Percentiles rank a stretch among this genome's conserved stretches.
These are phyloP conservation scores for Candida sp. DNA, from an alignment of 1,139 yeast species.

Conservation along the genomic window DNA sequence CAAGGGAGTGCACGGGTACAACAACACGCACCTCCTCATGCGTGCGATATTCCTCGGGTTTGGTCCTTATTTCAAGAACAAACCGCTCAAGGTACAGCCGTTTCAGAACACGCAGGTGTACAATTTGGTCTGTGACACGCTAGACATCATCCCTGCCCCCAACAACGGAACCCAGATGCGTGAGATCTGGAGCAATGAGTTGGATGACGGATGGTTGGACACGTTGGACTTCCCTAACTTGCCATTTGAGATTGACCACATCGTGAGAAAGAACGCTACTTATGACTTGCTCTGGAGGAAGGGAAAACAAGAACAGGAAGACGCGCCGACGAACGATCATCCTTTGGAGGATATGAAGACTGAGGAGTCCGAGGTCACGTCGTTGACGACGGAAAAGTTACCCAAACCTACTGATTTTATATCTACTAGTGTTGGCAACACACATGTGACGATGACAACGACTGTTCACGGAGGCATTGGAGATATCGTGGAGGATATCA, in stretches of 20 bases:
- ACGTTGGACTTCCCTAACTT: constrained; percentile 59
- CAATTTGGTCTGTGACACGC: constrained; percentile 71
- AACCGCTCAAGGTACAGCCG: constrained; percentile 52
- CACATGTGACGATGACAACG: constrained; percentile 1
- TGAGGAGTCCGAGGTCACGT: constrained; percentile 27
- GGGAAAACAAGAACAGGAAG: neutral
- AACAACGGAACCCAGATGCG: constrained; percentile 59
- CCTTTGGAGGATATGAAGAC: constrained; percentile 30
- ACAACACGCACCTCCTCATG: constrained; percentile 78
- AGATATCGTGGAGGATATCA: constrained; percentile 27
- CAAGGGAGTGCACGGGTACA: constrained; percentile 85
- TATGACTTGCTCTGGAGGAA: constrained; percentile 52
- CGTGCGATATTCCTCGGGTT: constrained; percentile 78
- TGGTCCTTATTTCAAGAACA: constrained; percentile 73
- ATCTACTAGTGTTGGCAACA: constrained; percentile 6
- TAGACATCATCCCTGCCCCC: constrained; percentile 57
- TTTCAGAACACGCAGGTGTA: constrained; percentile 77
- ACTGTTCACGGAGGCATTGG: constrained; percentile 19
- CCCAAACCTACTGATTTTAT: constrained; percentile 43
- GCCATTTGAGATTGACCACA: constrained; percentile 49
- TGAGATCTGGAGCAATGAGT: constrained; percentile 27
- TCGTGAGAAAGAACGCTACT: constrained; percentile 49
- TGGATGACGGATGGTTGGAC: constrained; percentile 63
- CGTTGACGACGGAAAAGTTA: constrained; percentile 23
- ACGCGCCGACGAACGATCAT: constrained; percentile 22